phyloP scores from a whole-genome alignment of 179 eudicot species.

The Dionaea muscipula region DNA sequence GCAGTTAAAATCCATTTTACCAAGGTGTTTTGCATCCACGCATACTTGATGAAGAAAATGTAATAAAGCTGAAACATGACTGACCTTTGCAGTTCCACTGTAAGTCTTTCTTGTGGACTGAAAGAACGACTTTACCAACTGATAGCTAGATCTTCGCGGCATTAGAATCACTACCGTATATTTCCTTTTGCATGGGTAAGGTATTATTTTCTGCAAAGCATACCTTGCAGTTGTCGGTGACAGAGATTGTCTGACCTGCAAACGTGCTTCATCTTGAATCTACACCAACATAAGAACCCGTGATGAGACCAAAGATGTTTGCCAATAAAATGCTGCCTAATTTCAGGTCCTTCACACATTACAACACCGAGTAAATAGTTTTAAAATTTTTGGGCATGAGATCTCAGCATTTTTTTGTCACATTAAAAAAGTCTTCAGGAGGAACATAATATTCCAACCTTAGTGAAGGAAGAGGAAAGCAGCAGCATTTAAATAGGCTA shows the following conservation, averaged over 20 bases:
- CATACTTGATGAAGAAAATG: not conserved
- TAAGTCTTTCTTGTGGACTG: slow-evolving; percentile 10
- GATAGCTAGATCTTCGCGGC: slow-evolving; percentile 44
- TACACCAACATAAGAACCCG: slow-evolving; percentile 17
- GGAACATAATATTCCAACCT: not conserved
- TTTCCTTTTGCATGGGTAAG: slow-evolving; percentile 73
- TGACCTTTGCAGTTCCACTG: slow-evolving; percentile 46
- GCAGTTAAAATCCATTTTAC: too few relatives aligned
- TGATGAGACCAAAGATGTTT: not conserved
- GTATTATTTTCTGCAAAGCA: slow-evolving; percentile 59
- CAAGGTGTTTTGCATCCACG: not conserved
- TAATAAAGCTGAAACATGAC: slow-evolving; percentile 12
- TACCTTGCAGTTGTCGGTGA: slow-evolving; percentile 49
- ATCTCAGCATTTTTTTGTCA: not conserved
- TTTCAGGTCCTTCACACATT: not conserved
- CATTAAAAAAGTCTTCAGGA: not conserved
- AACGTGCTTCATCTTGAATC: slow-evolving; percentile 62
- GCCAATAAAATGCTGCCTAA: not conserved
- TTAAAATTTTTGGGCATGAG: not conserved
- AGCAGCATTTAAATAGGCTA: not conserved
- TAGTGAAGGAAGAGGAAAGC: not conserved
- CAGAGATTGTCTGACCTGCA: slow-evolving; percentile 43
- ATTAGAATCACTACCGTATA: slow-evolving; percentile 60
- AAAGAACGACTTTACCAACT: slow-evolving; percentile 26
- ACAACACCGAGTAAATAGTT: not conserved